Conservation (phyloP, 257 asterid species). For the Agastache rugosa region DNA sequence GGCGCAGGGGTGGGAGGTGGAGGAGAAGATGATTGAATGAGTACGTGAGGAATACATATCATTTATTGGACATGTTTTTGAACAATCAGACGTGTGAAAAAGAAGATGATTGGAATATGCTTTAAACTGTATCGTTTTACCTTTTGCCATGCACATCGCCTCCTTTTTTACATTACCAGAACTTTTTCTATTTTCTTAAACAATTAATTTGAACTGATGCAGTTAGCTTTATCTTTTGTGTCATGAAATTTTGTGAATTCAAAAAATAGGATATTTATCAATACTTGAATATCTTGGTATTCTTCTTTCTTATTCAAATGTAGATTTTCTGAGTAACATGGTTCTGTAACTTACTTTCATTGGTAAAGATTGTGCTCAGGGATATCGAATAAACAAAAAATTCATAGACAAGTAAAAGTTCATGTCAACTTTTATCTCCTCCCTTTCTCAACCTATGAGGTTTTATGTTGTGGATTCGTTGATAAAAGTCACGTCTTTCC, state of each 20-base stretch:
- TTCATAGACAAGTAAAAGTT: constrained; percentile 3
- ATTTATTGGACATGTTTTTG: not conserved
- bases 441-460: not conserved
- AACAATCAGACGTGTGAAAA: not conserved
- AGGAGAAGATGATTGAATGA: not conserved
- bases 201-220: not conserved
- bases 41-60: not conserved
- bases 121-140: not conserved
- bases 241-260: constrained; percentile 5
- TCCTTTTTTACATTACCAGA: not conserved
- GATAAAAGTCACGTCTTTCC: not conserved
- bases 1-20: constrained; percentile 4
- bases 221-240: not conserved
- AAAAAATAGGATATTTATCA: not conserved
- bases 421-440: not conserved
- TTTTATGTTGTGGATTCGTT: not conserved
- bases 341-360: not conserved
- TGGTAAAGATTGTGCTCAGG: not conserved
- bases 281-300: not conserved
- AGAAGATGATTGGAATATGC: constrained; percentile 6
- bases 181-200: not conserved
- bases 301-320: constrained; percentile 19
- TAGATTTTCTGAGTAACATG: constrained; percentile 8
- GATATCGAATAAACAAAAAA: not conserved
- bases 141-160: constrained; percentile 8